Percentiles rank a stretch among this genome's conserved stretches.
Evolutionary conservation across 2,329 filamentous ascomycete species (phyloP).

Genomic region (Hansfordia pulvinata): DNA sequence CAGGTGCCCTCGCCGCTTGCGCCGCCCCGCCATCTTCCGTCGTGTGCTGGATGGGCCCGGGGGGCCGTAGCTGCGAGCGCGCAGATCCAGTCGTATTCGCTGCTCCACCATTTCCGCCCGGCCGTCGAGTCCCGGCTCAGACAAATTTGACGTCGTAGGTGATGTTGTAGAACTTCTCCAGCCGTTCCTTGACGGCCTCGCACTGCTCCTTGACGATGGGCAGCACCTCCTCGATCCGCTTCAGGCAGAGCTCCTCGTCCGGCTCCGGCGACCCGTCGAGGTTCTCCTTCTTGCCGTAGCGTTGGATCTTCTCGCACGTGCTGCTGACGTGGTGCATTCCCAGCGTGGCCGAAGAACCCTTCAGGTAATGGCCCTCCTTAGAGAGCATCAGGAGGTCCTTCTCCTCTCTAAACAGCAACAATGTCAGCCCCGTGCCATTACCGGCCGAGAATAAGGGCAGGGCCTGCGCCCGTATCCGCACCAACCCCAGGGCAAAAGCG

Average conservation of each 20-base stretch:
- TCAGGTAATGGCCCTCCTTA: conserved; percentile 84
- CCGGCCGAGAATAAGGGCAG: not conserved
- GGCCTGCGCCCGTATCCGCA: too few relatives aligned
- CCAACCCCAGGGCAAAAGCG: not conserved
- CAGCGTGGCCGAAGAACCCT: conserved; percentile 90
- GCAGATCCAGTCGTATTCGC: too few relatives aligned
- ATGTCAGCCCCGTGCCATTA: conserved; percentile 6
- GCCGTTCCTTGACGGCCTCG: conserved; percentile 52
- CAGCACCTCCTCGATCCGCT: conserved; percentile 58
- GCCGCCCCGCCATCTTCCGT: too few relatives aligned
- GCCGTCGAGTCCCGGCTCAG: too few relatives aligned
- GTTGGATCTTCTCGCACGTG: conserved; percentile 91
- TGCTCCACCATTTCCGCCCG: too few relatives aligned
- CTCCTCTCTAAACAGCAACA: conserved; percentile 35
- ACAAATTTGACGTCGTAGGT: too few relatives aligned
- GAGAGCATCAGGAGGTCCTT: conserved; percentile 65
- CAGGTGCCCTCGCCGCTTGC: too few relatives aligned
- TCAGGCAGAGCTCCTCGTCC: conserved; percentile 54
- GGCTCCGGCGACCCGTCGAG: conserved; percentile 56
- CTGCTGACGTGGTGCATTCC: conserved; percentile 85
- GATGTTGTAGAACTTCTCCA: conserved; percentile 54
- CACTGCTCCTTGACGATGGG: conserved; percentile 65
- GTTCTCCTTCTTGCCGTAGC: conserved; percentile 74
- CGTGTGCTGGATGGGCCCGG: too few relatives aligned
- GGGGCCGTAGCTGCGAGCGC: too few relatives aligned